A percentile compares a stretch with the other conserved stretches of the same genome.
Evolutionary conservation across 768 basidiomycete species (phyloP).

Genomic region (Filobasidium floriforme): DNA sequence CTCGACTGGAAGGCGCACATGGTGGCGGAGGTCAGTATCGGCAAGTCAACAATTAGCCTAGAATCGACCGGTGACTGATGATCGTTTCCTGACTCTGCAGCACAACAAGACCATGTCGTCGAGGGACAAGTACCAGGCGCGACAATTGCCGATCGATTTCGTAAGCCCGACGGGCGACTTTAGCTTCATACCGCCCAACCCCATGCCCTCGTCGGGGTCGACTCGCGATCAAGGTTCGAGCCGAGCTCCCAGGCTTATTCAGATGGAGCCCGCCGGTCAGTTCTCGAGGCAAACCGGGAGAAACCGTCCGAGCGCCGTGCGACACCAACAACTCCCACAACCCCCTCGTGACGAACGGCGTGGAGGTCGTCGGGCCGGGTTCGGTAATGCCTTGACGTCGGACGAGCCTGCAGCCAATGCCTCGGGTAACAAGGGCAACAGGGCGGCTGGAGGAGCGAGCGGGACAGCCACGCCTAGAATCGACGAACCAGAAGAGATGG

Average conservation of each 20-base stretch:
- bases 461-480: conserved; percentile 31
- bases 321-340: conserved; percentile 20
- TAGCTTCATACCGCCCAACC: conserved; percentile 22
- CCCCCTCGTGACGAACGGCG: conserved; percentile 8
- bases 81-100: conserved; percentile 23
- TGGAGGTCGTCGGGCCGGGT: conserved; percentile 29
- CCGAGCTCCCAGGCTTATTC: conserved; percentile 15
- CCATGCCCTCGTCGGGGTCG: neutral
- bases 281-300: conserved; percentile 15
- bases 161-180: conserved; percentile 7
- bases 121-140: conserved; percentile 39
- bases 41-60: neutral
- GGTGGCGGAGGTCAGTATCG: conserved; percentile 55
- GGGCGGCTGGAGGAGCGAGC: conserved; percentile 34
- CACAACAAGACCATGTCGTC: conserved; percentile 42
- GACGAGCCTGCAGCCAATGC: conserved; percentile 3
- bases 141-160: conserved; percentile 40
- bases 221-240: conserved; percentile 15
- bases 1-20: conserved; percentile 88
- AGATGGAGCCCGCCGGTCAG: conserved; percentile 17
- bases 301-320: conserved; percentile 1
- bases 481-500: conserved; percentile 14
- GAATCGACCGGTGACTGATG: neutral
- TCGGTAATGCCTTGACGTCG: conserved; percentile 36
- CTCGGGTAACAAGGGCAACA: conserved; percentile 24